Percentiles rank a stretch among this genome's conserved stretches.
Evolutionary conservation across 2,329 filamentous ascomycete species (phyloP).

Genomic region (Colletotrichum agaves): DNA sequence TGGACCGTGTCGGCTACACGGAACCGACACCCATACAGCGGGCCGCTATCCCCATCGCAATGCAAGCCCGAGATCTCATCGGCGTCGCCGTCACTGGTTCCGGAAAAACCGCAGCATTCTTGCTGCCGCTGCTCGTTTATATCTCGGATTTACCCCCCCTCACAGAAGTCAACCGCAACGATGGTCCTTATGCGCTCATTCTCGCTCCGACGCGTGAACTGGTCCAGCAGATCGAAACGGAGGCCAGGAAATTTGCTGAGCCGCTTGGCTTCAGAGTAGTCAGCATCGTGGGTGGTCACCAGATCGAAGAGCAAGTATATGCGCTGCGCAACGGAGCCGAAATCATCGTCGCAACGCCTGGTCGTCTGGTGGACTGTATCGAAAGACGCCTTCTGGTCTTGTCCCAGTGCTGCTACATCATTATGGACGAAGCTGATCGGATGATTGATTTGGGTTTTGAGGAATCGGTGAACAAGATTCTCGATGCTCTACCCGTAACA

Average conservation of each 20-base stretch:
- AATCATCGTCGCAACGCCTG: conserved; percentile 98
- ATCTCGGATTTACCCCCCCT: conserved; percentile 90
- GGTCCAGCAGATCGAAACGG: conserved; percentile 95
- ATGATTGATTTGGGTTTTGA: conserved; percentile 99
- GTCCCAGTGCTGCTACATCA: conserved; percentile 96
- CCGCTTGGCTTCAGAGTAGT: conserved; percentile 95
- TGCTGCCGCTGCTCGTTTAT: conserved; percentile 92
- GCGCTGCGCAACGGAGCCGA: conserved; percentile 92
- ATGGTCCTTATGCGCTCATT: conserved; percentile 97
- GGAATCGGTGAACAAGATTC: conserved; percentile 96
- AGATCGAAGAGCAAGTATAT: conserved; percentile 92
- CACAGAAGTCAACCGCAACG: conserved; percentile 87
- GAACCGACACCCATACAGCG: conserved; percentile 93
- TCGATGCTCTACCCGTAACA: conserved; percentile 88
- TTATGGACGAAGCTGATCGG: conserved; percentile 99
- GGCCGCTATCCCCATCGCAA: conserved; percentile 93
- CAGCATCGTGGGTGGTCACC: conserved; percentile 97
- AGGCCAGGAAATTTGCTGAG: conserved; percentile 90
- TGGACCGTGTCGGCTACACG: conserved; percentile 86
- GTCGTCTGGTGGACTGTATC: conserved; percentile 96
- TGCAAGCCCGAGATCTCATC: conserved; percentile 94
- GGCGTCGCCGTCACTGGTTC: conserved; percentile 98
- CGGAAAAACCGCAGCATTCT: conserved; percentile 96
- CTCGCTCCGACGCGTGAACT: conserved; percentile 96
- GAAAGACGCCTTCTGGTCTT: conserved; percentile 91